Evolutionary conservation across 2,329 filamentous ascomycete genomes (phyloP), one percentile per base, ranked within the genome.

Genomic region (Lachnum nothofagi): DNA sequence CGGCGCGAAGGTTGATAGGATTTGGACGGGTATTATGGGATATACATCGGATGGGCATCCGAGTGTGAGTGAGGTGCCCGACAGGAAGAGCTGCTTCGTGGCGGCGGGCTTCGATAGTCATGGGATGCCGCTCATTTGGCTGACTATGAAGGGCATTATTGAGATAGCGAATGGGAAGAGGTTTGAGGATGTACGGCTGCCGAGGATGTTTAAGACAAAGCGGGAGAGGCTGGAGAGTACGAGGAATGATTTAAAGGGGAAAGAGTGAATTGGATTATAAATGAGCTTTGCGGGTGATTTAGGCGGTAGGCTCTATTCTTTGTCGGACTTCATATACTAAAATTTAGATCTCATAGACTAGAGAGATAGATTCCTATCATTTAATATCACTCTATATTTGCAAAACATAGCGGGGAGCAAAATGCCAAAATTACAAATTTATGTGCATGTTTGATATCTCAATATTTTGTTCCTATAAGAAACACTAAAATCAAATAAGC

Each of bases 101-200:
- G 59, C 72, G 23, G 72, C 69, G 0, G 74, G 74, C 0, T 77
- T 76, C 51, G 71, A 68, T 20, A 74, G 75, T 0, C 72, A 76
- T 46, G 75, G 75, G 0, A 78, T 78, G 73, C 67, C 71, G 0
- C 55, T 72, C 29, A 67, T 74, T 19, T 71, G 70, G 17, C 60
- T 72, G 0, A 57, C 65, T 5, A 66, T 65, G 9, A 68, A 69
- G 51, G 71, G 65, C 0, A 39, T 75, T 6, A 68, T 65, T 1
- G 53, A 59, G 20, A 73, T 76, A 70, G 22, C 35, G 3, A 51
- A 61, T 4, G 62, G 56, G 2, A 37, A 27, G 2, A 43, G 49
- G 0, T 72, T 68, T 46, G 60, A 64, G 34, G 55, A 65, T 10
- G 65, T 68, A 0, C 65, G 67, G 1, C 49, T 73, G 10, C 68